Evolutionary conservation across 495 filamentous ascomycete species (phyloP), one percentile per base, ranked within the genome.

Genomic region (Penicillium odoratum): DNA sequence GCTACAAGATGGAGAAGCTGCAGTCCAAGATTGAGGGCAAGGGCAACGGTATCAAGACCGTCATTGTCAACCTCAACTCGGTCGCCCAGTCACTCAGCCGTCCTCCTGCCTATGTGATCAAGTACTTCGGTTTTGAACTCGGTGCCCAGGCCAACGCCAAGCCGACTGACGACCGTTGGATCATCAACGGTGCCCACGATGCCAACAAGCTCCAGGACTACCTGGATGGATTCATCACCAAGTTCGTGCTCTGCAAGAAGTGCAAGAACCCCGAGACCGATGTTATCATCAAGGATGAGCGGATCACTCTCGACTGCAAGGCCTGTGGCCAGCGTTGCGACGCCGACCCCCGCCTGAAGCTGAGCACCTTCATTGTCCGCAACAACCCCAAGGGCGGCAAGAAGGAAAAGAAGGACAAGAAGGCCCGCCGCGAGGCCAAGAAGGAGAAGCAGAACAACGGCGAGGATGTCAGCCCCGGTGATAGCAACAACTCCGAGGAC

Each of bases 11-110:
- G 94, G 94, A 98, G 79, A 86, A 84, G 61, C 82, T 98, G 70
- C 90, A 93, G 83, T 96, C 94, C 75, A 98, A 98, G 85, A 94
- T 98, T 69, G 94, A 98, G 78, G 94, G 94, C 76, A 98, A 98
- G 79, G 94, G 94, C 57, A 98, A 98, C 73, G 88, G 94, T 68
- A 91, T 92, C 80, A 95, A 97, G 72, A 94, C 91, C 64, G 91
- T 96, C 69, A 88, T 98, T 66, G 92, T 94, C 85, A 98, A 98
- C 77, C 74, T 98, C 66, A 91, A 88, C 85, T 95, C 92, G 74
- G 92, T 98, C 65, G 91, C 94, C 65, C 80, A 89, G 66, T 96
- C 93, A 48, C 84, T 98, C 62, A 91, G 89, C 66, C 94, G 94
- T 69, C 92, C 93, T 60, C 90, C 93, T 56, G 81, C 89, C 62